These are phyloP conservation scores for Skeletonema marinoi DNA, from an alignment of 108 stramenopile genomes.

Conservation along the genomic window DNA sequence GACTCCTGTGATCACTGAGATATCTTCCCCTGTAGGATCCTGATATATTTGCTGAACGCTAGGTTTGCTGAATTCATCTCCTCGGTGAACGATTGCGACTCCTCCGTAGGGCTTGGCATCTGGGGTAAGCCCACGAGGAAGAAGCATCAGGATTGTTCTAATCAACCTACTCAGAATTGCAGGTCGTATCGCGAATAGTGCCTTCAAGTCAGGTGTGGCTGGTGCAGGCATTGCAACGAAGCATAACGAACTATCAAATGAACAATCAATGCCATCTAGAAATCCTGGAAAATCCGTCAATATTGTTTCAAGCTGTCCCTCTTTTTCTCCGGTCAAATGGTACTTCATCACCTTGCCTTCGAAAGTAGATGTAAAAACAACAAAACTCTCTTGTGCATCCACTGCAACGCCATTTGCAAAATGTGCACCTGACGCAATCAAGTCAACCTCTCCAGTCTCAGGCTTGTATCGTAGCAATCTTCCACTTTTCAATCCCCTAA, in stretches of 20 bases:
- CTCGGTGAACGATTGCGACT: conserved; percentile 54
- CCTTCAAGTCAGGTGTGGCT: conserved; percentile 1
- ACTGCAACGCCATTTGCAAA: conserved; percentile 81
- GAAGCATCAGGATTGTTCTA: conserved; percentile 53
- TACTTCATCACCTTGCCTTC: conserved; percentile 54
- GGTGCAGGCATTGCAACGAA: conserved; percentile 50
- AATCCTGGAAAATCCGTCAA: conserved; percentile 53
- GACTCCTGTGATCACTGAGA: conserved; percentile 57
- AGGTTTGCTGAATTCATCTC: conserved; percentile 19
- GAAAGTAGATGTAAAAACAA: conserved; percentile 59
- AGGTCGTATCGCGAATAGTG: conserved; percentile 38
- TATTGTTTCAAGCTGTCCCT: conserved; percentile 40
- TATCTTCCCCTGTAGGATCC: conserved; percentile 67
- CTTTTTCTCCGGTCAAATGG: conserved; percentile 52
- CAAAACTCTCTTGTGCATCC: conserved; percentile 51
- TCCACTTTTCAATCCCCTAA: conserved; percentile 56
- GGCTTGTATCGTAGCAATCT: conserved; percentile 69
- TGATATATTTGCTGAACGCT: conserved; percentile 45
- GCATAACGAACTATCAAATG: conserved; percentile 32
- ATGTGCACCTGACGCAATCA: conserved; percentile 44
- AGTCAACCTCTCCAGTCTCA: conserved; percentile 56
- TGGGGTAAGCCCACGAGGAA: conserved; percentile 48
- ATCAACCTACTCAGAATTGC: conserved; percentile 22
- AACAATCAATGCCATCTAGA: conserved; percentile 68
- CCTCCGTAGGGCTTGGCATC: conserved; percentile 44